Conservation (phyloP, 2,329 filamentous ascomycete genomes). For the Fusarium sp. region DNA sequence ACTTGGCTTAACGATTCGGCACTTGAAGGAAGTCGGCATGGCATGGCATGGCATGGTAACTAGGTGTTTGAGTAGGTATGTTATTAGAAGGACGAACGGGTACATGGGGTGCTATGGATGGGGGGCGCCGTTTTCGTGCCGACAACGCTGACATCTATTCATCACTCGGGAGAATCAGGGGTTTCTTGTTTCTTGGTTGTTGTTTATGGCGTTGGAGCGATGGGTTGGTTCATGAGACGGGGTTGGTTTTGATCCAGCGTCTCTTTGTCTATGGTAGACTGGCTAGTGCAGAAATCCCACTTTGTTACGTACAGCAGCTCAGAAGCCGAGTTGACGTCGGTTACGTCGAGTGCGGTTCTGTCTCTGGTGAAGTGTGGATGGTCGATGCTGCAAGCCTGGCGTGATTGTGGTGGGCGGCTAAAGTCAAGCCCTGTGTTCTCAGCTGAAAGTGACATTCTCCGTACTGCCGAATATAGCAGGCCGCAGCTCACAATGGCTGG, state of each 20-base stretch:
- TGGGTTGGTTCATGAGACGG: conserved; percentile 15
- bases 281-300: conserved; percentile 15
- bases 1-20: not conserved
- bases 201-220: conserved; percentile 21
- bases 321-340: not conserved
- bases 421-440: not conserved
- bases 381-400: not conserved
- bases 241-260: conserved; percentile 1
- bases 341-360: not conserved
- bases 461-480: not conserved
- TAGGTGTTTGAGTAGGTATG: not conserved
- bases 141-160: not conserved
- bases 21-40: not conserved
- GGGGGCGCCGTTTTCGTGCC: not conserved
- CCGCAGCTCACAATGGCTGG: not conserved
- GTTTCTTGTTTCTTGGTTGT: not conserved
- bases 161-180: not conserved
- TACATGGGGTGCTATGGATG: not conserved
- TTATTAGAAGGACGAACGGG: conserved; percentile 11
- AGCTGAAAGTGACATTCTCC: not conserved
- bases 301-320: not conserved
- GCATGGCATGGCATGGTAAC: not conserved
- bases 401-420: not conserved
- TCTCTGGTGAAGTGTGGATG: not conserved
- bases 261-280: conserved; percentile 13